phyloP scores from a whole-genome alignment of 345 rosid genomes.

The Garcia nutans region DNA sequence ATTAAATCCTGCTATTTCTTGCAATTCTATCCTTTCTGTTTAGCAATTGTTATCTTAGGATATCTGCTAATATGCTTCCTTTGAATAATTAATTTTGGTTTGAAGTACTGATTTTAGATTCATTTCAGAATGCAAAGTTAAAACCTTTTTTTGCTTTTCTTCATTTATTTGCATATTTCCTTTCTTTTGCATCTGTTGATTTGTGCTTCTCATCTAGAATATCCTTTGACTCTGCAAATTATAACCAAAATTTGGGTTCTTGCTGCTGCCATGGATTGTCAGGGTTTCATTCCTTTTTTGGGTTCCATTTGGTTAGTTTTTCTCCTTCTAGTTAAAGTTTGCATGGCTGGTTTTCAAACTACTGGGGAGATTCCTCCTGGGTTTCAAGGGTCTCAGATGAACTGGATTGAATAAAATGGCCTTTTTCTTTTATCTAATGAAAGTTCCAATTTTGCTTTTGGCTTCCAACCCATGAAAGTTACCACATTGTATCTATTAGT shows the following conservation, averaged over 20 bases:
- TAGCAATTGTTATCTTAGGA: slow-evolving; percentile 3
- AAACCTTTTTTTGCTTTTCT: not conserved
- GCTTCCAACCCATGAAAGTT: slow-evolving; percentile 47
- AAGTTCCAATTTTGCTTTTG: slow-evolving; percentile 56
- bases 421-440: slow-evolving; percentile 60
- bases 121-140: slow-evolving; percentile 1
- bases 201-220: not conserved
- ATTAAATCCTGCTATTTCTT: not conserved
- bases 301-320: slow-evolving; percentile 32
- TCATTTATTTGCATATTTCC: not conserved
- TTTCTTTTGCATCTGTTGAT: not conserved
- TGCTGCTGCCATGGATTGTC: slow-evolving; percentile 38
- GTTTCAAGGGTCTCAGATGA: slow-evolving; percentile 69
- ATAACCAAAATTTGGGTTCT: not conserved
- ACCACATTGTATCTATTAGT: slow-evolving; percentile 52
- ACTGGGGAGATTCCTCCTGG: slow-evolving; percentile 44
- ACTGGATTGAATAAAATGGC: slow-evolving; percentile 57
- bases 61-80: slow-evolving; percentile 13
- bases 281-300: slow-evolving; percentile 18
- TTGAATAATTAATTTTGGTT: not conserved
- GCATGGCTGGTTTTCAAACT: slow-evolving; percentile 36
- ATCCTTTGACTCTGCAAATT: slow-evolving; percentile 3
- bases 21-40: slow-evolving; percentile 3
- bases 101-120: not conserved
- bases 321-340: slow-evolving; percentile 16